These are phyloP conservation scores for Abortiporus biennis DNA, from an alignment of 1,284 basidiomycete species.

Conservation along the genomic window DNA sequence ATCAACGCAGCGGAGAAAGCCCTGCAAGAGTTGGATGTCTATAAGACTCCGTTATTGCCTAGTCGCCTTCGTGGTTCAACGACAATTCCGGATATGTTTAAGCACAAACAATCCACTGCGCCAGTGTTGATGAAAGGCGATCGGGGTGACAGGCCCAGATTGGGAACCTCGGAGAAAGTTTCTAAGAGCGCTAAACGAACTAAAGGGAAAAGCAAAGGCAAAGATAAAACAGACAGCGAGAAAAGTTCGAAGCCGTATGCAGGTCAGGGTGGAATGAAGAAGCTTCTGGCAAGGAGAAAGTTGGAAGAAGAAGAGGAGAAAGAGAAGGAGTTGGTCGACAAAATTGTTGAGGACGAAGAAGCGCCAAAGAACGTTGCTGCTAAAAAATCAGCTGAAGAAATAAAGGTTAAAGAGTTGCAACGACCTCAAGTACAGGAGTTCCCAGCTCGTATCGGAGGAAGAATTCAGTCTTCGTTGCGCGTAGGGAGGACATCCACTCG, in stretches of 20 bases:
- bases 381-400: constrained; percentile 20
- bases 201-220: constrained; percentile 26
- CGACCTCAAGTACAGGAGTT: constrained; percentile 13
- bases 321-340: constrained; percentile 21
- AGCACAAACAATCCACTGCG: constrained; percentile 44
- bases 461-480: constrained; percentile 48
- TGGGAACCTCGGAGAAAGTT: constrained; percentile 28
- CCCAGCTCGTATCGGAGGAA: constrained; percentile 17
- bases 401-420: constrained; percentile 13
- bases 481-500: constrained; percentile 56
- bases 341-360: constrained; percentile 22
- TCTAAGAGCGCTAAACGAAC: constrained; percentile 24
- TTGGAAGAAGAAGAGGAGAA: constrained; percentile 31
- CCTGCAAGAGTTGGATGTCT: constrained; percentile 64
- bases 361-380: too few species aligned
- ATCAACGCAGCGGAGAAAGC: constrained; percentile 54
- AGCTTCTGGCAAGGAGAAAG: constrained; percentile 51
- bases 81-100: constrained; percentile 57
- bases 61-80: constrained; percentile 52
- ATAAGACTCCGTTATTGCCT: constrained; percentile 70
- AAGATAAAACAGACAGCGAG: constrained; percentile 12
- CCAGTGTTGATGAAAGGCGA: constrained; percentile 50
- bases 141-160: constrained; percentile 26
- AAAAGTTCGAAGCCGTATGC: constrained; percentile 52
- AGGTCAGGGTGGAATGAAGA: constrained; percentile 69